These are phyloP conservation scores for Psilocybe subaeruginosa DNA, from an alignment of 768 basidiomycete species.

Conservation along the genomic window DNA sequence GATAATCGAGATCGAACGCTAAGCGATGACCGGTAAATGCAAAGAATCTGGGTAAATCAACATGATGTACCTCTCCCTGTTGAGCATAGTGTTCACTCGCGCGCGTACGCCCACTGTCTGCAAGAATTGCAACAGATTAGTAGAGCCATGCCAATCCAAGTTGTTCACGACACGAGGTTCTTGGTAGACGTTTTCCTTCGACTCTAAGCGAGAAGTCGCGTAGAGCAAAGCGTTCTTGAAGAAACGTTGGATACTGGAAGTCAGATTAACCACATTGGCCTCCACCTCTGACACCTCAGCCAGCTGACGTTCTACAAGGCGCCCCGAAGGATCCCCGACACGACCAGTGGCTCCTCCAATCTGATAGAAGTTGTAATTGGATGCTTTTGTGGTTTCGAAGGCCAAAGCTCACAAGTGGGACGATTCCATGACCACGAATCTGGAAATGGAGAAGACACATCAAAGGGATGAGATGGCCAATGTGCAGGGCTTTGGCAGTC, in stretches of 20 bases:
- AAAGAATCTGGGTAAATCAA: not conserved
- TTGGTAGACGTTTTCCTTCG: slow-evolving; percentile 16
- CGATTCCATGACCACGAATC: slow-evolving; percentile 76
- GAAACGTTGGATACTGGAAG: slow-evolving; percentile 68
- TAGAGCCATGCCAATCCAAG: slow-evolving; percentile 74
- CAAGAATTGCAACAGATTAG: slow-evolving; percentile 84
- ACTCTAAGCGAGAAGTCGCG: slow-evolving; percentile 41
- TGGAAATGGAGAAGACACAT: slow-evolving; percentile 89
- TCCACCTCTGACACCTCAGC: slow-evolving; percentile 63
- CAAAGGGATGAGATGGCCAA: slow-evolving; percentile 91
- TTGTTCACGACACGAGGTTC: slow-evolving; percentile 45
- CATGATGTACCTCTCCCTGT: slow-evolving; percentile 76
- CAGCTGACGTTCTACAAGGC: slow-evolving; percentile 76
- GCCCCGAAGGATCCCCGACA: slow-evolving; percentile 96
- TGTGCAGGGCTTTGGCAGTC: slow-evolving; percentile 86
- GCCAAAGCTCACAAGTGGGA: slow-evolving; percentile 74
- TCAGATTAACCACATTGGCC: slow-evolving; percentile 67
- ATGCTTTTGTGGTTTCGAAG: not conserved
- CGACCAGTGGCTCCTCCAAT: slow-evolving; percentile 95
- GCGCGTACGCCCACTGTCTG: slow-evolving; percentile 78
- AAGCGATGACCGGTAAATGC: slow-evolving; percentile 1
- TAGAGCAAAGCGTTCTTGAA: slow-evolving; percentile 69
- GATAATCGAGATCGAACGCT: slow-evolving; percentile 84
- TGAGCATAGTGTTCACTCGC: slow-evolving; percentile 87
- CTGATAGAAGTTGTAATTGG: slow-evolving; percentile 41